Base-by-base conservation (phyloP, 1,139 yeast genomes). In the Hanseniaspora uvarum region DNA sequence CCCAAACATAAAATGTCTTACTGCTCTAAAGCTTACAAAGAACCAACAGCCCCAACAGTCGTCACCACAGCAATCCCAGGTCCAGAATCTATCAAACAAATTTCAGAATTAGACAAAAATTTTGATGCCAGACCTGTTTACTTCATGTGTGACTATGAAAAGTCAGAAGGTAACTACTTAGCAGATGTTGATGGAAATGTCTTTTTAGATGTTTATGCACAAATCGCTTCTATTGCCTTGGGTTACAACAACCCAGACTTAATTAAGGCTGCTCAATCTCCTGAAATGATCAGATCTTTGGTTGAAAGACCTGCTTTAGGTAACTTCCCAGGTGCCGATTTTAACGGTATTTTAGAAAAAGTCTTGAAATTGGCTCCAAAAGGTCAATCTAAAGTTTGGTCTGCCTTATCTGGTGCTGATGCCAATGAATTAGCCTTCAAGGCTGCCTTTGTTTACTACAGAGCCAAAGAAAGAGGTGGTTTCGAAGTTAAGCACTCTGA, bases 171-270 rank as follows among this genome's bases (percentile, higher is more conserved):
- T 59, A 83, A 83, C 68, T 83, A 81, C 65, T 77, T 83, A 55
- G 75, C 77, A 55, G 88, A 83, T 68, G 84, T 77, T 19, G 88
- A 83, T 65, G 86, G 86, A 19, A 83, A 82, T 65, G 68, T 69
- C 46, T 72, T 75, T 59, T 70, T 83, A 56, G 89, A 83, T 64
- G 75, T 81, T 23, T 83, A 80, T 63, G 81, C 84, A 49, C 89
- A 83, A 68, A 82, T 83, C 61, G 79, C 88, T 11, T 82, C 88
- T 2, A 82, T 82, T 62, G 82, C 87, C 2, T 68, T 83, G 55
- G 88, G 89, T 46, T 83, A 83, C 72, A 82, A 82, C 68, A 82
- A 83, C 65, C 88, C 88, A n/a, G 81, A 72, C 23, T 71, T 83
- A 59, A 71, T 76, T 55, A 72, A 77, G 64, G 77, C 81, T 24